Conservation (phyloP, 345 rosid species). For the Ailanthus altissimus region DNA sequence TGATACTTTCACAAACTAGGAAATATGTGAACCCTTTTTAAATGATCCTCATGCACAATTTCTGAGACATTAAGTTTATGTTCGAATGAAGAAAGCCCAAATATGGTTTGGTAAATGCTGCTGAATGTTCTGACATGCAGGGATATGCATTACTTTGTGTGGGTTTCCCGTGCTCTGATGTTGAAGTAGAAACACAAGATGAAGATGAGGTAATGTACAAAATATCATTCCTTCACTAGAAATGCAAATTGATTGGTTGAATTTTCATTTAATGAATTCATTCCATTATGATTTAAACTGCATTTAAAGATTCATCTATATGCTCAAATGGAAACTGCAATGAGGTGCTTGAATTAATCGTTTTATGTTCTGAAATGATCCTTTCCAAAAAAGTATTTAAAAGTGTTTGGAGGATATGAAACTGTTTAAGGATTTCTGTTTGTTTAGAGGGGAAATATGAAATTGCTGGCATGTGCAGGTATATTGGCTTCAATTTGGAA, state of each 20-base stretch:
- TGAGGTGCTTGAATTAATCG: neutral
- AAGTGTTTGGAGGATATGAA: neutral
- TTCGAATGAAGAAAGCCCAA: neutral
- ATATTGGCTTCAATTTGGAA: slow-evolving; percentile 98
- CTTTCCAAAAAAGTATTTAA: neutral
- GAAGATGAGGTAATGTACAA: slow-evolving; percentile 79
- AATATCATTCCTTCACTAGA: slow-evolving; percentile 15
- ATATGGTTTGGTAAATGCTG: neutral
- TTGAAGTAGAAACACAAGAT: slow-evolving; percentile 93
- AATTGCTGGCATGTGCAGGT: slow-evolving; percentile 50
- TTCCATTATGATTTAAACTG: neutral
- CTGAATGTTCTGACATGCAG: slow-evolving; percentile 36
- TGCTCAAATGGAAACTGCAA: slow-evolving; percentile 1
- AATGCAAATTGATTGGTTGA: neutral
- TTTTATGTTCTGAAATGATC: neutral
- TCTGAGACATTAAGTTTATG: neutral
- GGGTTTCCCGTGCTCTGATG: slow-evolving; percentile 82
- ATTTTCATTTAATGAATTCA: neutral
- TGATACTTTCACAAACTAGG: slow-evolving; percentile 4
- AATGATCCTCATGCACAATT: neutral
- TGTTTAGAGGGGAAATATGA: neutral
- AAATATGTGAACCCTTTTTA: neutral
- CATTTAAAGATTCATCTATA: neutral
- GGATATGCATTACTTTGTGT: slow-evolving; percentile 96
- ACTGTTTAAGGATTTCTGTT: neutral